Percentiles rank a stretch among this genome's conserved stretches.
Conservation (phyloP, 2,329 filamentous ascomycete genomes). For the Pseudogymnoascus sp. region DNA sequence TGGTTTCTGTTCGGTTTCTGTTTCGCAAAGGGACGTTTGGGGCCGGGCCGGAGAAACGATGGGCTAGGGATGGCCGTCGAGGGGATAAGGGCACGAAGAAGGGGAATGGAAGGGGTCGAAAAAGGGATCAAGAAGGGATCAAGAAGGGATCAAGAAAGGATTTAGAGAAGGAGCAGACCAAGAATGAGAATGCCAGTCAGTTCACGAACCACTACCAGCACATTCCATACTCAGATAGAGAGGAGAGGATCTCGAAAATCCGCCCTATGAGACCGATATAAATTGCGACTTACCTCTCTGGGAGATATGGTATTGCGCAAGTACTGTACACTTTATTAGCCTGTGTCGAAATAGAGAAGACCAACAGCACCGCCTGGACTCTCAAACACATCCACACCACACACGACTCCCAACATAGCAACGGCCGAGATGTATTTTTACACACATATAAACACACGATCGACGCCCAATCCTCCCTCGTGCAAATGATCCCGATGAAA, state of each 20-base stretch:
- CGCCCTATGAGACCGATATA: not conserved
- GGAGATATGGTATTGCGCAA: not conserved
- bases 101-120: not conserved
- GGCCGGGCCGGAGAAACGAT: not conserved
- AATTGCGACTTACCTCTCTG: not conserved
- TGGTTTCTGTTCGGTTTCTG: constrained; percentile 7
- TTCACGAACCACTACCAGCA: not conserved
- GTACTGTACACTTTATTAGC: constrained; percentile 5
- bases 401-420: not conserved
- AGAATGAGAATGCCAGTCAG: not conserved
- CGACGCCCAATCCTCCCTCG: not conserved
- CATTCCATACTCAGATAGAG: not conserved
- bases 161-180: not conserved
- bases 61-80: not conserved
- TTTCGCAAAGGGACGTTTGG: not conserved
- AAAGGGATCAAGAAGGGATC: not conserved
- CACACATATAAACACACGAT: constrained; percentile 8
- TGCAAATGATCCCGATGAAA: not conserved
- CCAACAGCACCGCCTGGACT: not conserved
- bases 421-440: constrained; percentile 5
- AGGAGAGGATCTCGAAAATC: not conserved
- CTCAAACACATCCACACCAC: not conserved
- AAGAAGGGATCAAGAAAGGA: not conserved
- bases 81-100: not conserved
- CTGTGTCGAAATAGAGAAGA: not conserved